phyloP scores from a whole-genome alignment of 129 eudicot species.

The Tanacetum coccineum region DNA sequence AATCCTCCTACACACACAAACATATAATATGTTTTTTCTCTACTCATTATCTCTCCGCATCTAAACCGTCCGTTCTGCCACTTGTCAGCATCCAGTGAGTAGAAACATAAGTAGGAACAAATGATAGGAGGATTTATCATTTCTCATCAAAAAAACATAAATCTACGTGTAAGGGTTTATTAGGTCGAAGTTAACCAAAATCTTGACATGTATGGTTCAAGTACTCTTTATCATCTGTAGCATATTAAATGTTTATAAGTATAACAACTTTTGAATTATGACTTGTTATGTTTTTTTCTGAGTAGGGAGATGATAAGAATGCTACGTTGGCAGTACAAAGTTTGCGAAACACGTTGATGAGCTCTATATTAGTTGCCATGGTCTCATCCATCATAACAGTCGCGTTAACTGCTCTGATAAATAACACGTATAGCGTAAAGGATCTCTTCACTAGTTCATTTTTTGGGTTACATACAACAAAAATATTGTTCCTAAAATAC shows the following conservation, averaged over 20 bases:
- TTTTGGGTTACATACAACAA: conserved; percentile 54
- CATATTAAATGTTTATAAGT: no score
- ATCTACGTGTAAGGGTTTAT: not conserved
- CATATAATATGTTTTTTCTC: no score
- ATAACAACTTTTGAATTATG: not conserved
- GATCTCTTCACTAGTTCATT: conserved; percentile 36
- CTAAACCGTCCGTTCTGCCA: no score
- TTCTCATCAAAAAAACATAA: not conserved
- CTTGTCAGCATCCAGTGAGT: no score
- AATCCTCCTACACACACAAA: no score
- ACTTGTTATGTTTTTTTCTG: not conserved
- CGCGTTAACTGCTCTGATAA: conserved; percentile 59
- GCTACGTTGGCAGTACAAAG: conserved; percentile 83
- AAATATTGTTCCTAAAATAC: conserved; percentile 54
- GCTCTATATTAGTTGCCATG: conserved; percentile 65
- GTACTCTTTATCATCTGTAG: no score
- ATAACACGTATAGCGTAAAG: conserved; percentile 56
- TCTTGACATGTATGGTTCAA: no score
- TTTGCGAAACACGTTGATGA: conserved; percentile 75
- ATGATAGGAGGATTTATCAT: no score
- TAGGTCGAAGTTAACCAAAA: no score
- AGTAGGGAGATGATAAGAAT: conserved; percentile 70
- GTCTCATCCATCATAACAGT: conserved; percentile 48
- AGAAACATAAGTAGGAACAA: no score
- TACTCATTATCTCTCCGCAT: no score